Percentiles rank a stretch among this genome's conserved stretches.
phyloP scores from a whole-genome alignment of 208 protist genomes.

The Leishmania gerbilli region DNA sequence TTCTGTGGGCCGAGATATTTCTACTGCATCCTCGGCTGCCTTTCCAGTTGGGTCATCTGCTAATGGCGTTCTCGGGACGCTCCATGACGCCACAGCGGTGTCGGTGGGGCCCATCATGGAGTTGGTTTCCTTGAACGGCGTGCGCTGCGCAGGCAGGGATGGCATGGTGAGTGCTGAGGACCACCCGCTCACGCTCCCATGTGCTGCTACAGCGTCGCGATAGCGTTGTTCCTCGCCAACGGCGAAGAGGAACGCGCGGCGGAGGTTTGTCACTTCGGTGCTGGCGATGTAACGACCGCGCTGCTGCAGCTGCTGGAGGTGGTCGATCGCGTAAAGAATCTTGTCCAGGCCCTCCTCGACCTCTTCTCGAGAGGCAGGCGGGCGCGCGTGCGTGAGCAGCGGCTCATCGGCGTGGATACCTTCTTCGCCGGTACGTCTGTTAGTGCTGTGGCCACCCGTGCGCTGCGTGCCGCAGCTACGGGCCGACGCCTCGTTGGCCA shows the following conservation, averaged over 20 bases:
- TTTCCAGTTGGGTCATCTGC: neutral
- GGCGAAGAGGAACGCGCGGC: constrained; percentile 57
- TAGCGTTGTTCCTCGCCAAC: constrained; percentile 41
- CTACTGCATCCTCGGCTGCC: neutral
- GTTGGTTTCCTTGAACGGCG: neutral
- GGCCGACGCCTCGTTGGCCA: constrained; percentile 16
- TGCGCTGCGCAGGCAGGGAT: neutral
- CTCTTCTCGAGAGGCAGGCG: constrained; percentile 38
- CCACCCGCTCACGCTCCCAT: constrained; percentile 1
- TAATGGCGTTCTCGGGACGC: too few species aligned
- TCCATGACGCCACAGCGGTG: neutral
- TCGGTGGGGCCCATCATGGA: neutral
- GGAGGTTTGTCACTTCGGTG: constrained; percentile 56
- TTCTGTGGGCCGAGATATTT: neutral
- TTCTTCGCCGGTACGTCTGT: constrained; percentile 5
- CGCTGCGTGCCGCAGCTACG: constrained; percentile 4
- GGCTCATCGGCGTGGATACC: constrained; percentile 9
- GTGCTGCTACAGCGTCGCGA: constrained; percentile 2
- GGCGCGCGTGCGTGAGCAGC: constrained; percentile 18
- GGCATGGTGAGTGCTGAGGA: constrained; percentile 7
- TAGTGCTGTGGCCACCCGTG: constrained; percentile 8
- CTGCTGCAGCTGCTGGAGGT: constrained; percentile 48
- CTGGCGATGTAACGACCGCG: constrained; percentile 42
- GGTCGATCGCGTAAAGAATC: constrained; percentile 48
- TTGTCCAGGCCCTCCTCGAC: constrained; percentile 59